These are phyloP conservation scores for Colletotrichum orbiculare DNA, from an alignment of 2,329 filamentous ascomycete species.

Conservation along the genomic window DNA sequence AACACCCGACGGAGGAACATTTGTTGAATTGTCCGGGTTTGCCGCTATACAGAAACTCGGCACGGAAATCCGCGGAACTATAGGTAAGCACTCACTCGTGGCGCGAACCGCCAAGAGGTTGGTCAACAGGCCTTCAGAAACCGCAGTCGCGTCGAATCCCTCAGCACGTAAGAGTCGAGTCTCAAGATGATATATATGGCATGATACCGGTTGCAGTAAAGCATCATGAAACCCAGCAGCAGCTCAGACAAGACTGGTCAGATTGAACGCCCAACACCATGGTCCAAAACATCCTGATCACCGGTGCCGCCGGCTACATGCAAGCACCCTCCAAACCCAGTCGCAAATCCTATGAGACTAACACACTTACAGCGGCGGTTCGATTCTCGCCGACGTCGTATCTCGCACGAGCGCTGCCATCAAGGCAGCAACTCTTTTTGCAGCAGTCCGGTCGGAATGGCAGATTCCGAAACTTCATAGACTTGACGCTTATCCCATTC, in stretches of 20 bases:
- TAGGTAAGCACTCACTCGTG: too few species aligned
- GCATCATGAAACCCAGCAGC: too few species aligned
- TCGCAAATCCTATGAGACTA: not conserved
- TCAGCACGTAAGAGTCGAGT: too few species aligned
- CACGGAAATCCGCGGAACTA: too few species aligned
- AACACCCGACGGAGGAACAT: slow-evolving; percentile 3
- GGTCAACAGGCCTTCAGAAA: too few species aligned
- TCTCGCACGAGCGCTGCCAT: slow-evolving; percentile 39
- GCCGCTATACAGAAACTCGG: not conserved
- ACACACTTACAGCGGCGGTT: slow-evolving; percentile 45
- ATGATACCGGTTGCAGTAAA: too few species aligned
- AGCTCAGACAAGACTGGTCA: not conserved
- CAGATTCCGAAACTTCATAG: slow-evolving; percentile 46
- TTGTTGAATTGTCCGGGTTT: not conserved
- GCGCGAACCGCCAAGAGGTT: too few species aligned
- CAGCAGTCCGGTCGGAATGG: slow-evolving; percentile 47
- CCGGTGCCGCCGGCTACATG: slow-evolving; percentile 51
- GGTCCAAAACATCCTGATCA: slow-evolving; percentile 46
- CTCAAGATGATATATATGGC: too few species aligned
- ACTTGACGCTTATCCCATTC: slow-evolving; percentile 45
- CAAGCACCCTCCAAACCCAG: slow-evolving; percentile 7
- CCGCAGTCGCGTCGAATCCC: too few species aligned
- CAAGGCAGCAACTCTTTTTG: slow-evolving; percentile 41
- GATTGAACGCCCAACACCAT: slow-evolving; percentile 15
- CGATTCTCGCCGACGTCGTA: slow-evolving; percentile 47